phyloP scores from a whole-genome alignment of 768 basidiomycete genomes.

The Trametes cinnabarina region DNA sequence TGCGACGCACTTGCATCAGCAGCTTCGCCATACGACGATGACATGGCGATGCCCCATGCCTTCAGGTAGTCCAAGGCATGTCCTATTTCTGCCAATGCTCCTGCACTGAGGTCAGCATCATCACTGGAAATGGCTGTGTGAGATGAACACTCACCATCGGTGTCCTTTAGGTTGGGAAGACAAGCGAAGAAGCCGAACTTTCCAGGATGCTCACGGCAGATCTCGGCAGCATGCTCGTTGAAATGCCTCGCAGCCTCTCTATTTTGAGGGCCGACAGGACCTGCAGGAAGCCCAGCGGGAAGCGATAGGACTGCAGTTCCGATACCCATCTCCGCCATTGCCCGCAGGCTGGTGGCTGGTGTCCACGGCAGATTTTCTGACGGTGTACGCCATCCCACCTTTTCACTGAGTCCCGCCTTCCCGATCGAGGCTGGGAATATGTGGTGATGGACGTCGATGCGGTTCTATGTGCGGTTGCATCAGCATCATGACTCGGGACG shows the following conservation, averaged over 20 bases:
- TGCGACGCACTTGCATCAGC: constrained; percentile 51
- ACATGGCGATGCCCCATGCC: constrained; percentile 63
- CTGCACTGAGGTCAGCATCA: constrained; percentile 32
- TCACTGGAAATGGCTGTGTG: neutral
- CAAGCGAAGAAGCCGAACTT: constrained; percentile 73
- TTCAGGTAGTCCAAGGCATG: constrained; percentile 59
- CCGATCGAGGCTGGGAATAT: constrained; percentile 54
- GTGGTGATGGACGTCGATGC: constrained; percentile 77
- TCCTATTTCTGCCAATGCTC: constrained; percentile 56
- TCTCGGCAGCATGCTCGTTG: constrained; percentile 47
- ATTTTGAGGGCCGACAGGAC: constrained; percentile 39
- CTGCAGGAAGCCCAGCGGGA: constrained; percentile 50
- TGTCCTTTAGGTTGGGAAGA: constrained; percentile 40
- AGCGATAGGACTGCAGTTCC: constrained; percentile 65
- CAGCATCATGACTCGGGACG: neutral
- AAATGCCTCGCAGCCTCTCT: constrained; percentile 39
- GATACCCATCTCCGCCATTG: constrained; percentile 60
- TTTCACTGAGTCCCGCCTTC: constrained; percentile 44
- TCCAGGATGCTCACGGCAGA: constrained; percentile 48
- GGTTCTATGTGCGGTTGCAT: neutral
- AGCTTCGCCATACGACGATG: constrained; percentile 66
- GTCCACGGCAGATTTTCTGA: constrained; percentile 65
- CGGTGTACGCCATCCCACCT: constrained; percentile 63
- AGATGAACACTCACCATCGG: neutral
- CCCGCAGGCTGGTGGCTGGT: constrained; percentile 52